Conservation (phyloP, 2,329 filamentous ascomycete genomes). For the Biscogniauxia marginata region DNA sequence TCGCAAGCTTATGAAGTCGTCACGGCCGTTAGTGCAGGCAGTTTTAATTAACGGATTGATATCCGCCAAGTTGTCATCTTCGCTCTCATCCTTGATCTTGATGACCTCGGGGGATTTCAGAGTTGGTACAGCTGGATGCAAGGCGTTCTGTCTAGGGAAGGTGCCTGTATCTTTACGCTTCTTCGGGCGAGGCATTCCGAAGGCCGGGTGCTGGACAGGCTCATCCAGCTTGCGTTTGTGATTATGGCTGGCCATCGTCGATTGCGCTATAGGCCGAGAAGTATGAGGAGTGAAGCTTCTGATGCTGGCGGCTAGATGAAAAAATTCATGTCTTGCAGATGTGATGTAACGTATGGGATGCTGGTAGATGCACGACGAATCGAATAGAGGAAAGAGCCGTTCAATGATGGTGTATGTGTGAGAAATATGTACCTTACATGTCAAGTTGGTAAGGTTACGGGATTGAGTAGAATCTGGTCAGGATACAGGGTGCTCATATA, state of each 20-base stretch:
- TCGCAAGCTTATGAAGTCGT: neutral
- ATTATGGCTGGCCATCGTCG: neutral
- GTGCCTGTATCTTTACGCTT: neutral
- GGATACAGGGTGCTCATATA: too few species aligned
- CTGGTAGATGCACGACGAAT: too few species aligned
- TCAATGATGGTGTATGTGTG: too few species aligned
- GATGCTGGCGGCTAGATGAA: neutral
- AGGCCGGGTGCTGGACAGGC: neutral
- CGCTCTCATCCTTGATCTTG: neutral
- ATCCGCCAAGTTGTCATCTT: neutral
- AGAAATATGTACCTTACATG: too few species aligned
- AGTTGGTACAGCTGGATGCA: neutral
- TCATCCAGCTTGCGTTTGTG: neutral
- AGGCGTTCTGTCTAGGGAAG: neutral
- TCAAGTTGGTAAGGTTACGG: too few species aligned
- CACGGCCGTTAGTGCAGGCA: neutral
- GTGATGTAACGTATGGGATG: too few species aligned
- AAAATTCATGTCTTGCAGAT: too few species aligned
- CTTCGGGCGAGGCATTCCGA: neutral
- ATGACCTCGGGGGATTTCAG: neutral
- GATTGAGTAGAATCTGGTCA: too few species aligned
- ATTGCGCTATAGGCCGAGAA: neutral
- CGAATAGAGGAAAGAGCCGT: too few species aligned
- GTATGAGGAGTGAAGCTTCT: neutral
- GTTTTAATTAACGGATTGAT: neutral